Evolutionary conservation across 371 early-diverging fungal genomes (phyloP), one percentile per base, ranked within the genome.

Genomic region (Haplosporangium sp.): DNA sequence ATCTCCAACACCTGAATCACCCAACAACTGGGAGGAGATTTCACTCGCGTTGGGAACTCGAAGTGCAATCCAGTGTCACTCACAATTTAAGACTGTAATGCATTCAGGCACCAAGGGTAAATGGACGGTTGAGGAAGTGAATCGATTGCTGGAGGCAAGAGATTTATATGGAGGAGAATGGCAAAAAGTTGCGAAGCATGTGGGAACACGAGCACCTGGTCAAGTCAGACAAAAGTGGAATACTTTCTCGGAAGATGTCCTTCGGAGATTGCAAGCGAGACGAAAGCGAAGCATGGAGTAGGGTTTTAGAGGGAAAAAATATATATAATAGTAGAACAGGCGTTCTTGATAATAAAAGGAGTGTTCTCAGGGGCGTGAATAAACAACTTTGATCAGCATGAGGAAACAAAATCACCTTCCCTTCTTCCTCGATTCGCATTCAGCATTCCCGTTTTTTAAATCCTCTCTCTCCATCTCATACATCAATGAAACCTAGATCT

Each of bases 91-190:
- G 65, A 62, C 76, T 0, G 68, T 71, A 56, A 59, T 76, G 71
- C 75, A 75, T 61, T 38, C 75, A 45, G 70, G 70, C 7, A 65
- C 61, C 39, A 75, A 76, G 76, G 71, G 76, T 47, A 76, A 76
- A 44, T 71, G 71, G 76, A 67, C 67, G 0, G 56, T 53, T 17
- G 63, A 60, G 0, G 76, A 67, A 35, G 50, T 68, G 39, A 47
- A 63, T 17, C 45, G 47, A 35, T 27, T 71, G 13, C 10, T 63
- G 19, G 71, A 76, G 40, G 71, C 76, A 2, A 19, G 44, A 10
- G 71, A 60, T 15, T 27, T 76, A 48, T 68, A 53, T 67, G 65
- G 65, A 10, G 45, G 61, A 5, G 71, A 76, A 34, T 71, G 72
- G 71, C 68, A 76, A 37, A 61, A 58, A 39, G 68, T 76, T 9